Percentiles rank a stretch among this genome's conserved stretches.
Evolutionary conservation across 768 basidiomycete genomes (phyloP).

Genomic region (Pisolithus tinctorius): DNA sequence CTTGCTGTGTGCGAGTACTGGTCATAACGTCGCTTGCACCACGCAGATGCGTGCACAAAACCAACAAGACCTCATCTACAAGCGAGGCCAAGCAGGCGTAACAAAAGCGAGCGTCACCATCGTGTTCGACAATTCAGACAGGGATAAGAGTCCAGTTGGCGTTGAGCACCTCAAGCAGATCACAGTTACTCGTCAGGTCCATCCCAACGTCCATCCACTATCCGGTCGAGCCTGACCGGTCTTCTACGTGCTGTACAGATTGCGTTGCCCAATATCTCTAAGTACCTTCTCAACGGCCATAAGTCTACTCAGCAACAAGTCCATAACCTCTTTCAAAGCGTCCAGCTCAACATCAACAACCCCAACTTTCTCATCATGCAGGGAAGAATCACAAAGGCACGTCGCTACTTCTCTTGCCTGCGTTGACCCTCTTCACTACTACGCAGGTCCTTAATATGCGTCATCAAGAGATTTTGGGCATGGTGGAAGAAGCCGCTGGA

Average conservation of each 20-base stretch:
- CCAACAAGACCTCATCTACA: slow-evolving; percentile 97
- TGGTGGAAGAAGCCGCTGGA: slow-evolving; percentile 98
- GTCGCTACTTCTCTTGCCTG: slow-evolving; percentile 4
- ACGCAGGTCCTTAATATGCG: slow-evolving; percentile 90
- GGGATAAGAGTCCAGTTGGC: slow-evolving; percentile 74
- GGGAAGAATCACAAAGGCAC: slow-evolving; percentile 94
- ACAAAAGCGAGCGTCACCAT: slow-evolving; percentile 98
- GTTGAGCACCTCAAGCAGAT: slow-evolving; percentile 79
- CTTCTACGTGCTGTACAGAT: slow-evolving; percentile 45
- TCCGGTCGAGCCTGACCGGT: not conserved
- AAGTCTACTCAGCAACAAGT: slow-evolving; percentile 80
- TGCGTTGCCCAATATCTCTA: slow-evolving; percentile 86
- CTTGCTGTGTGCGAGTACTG: not conserved
- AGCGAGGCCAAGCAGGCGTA: slow-evolving; percentile 94
- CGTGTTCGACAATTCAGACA: slow-evolving; percentile 96
- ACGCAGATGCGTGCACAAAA: slow-evolving; percentile 87
- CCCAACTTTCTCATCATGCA: slow-evolving; percentile 99
- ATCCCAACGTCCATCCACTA: slow-evolving; percentile 11
- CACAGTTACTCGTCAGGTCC: slow-evolving; percentile 92
- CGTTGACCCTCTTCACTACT: not conserved
- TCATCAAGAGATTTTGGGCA: slow-evolving; percentile 93
- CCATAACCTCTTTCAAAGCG: slow-evolving; percentile 91
- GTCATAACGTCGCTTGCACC: not conserved
- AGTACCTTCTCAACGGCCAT: slow-evolving; percentile 95
- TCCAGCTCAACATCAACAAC: slow-evolving; percentile 98